These are phyloP conservation scores for Ceratocystis variospora DNA, from an alignment of 2,329 filamentous ascomycete genomes.

Conservation along the genomic window DNA sequence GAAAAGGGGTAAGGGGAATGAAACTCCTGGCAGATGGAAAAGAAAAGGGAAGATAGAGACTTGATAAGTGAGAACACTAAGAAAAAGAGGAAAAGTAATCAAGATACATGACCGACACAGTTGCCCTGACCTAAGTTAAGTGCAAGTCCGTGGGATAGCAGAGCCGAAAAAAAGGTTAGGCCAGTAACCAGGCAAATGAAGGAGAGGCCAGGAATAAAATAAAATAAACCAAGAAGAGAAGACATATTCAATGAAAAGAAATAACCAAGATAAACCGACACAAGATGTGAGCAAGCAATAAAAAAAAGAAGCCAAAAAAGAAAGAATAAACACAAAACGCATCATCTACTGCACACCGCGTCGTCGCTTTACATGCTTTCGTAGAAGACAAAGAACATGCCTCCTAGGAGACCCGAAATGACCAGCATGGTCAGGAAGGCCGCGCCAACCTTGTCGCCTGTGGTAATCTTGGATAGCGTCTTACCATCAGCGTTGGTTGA, in stretches of 20 bases:
- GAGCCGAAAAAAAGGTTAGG: not conserved
- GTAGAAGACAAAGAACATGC: conserved; percentile 33
- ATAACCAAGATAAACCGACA: not conserved
- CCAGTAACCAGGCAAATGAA: not conserved
- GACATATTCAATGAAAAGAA: not conserved
- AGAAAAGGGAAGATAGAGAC: not conserved
- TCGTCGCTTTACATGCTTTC: conserved; percentile 18
- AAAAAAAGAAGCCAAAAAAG: conserved; percentile 12
- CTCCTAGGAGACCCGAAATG: conserved; percentile 35
- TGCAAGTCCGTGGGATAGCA: not conserved
- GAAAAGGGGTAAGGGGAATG: not conserved
- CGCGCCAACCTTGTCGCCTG: conserved; percentile 40
- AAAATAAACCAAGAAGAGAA: not conserved
- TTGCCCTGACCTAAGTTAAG: not conserved
- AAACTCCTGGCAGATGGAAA: not conserved
- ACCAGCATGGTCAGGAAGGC: conserved; percentile 42
- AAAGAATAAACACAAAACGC: conserved; percentile 16
- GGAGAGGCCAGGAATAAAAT: not conserved
- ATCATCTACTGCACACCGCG: conserved; percentile 14
- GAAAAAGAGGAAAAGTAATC: not conserved
- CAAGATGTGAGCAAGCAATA: not conserved
- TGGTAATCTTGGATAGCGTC: conserved; percentile 30
- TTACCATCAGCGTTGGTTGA: conserved; percentile 25
- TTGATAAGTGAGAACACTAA: not conserved
- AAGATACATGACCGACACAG: conserved; percentile 1